phyloP scores from a whole-genome alignment of 192 early-diverging fungal genomes.

The Backusella tuberculispora region DNA sequence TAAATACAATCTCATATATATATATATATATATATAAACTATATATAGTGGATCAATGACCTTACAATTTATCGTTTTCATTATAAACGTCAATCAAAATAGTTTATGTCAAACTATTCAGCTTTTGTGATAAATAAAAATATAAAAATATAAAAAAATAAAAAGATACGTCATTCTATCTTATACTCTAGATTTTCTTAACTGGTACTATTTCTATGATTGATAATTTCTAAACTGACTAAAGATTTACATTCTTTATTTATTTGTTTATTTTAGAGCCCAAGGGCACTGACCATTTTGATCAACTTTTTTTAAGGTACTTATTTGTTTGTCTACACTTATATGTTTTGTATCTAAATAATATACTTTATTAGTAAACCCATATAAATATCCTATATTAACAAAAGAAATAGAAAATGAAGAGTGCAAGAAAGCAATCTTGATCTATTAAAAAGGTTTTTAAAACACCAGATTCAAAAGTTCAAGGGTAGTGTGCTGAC shows the following conservation, averaged over 20 bases:
- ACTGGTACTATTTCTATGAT: not conserved
- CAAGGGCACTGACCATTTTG: constrained; percentile 7
- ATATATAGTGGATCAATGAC: not conserved
- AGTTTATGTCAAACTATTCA: too few relatives aligned
- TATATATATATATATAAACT: not conserved
- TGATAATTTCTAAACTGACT: not conserved
- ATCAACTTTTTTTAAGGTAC: constrained; percentile 5
- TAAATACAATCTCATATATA: not conserved
- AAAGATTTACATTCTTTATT: not conserved
- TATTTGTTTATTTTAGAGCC: constrained; percentile 5
- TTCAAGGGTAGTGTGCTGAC: not conserved
- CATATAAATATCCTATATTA: not conserved
- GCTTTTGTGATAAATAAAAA: too few relatives aligned
- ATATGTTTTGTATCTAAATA: not conserved
- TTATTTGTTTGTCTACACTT: not conserved
- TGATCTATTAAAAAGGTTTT: not conserved
- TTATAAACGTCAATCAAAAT: too few relatives aligned
- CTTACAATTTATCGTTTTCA: too few relatives aligned
- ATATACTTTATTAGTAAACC: not conserved
- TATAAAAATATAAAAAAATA: not conserved
- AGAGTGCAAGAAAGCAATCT: not conserved
- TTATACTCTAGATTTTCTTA: not conserved
- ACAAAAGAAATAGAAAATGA: not conserved
- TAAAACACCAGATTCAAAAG: not conserved
- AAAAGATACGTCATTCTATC: not conserved